A percentile compares a stretch with the other conserved stretches of the same genome.
Conservation (phyloP, 805 yeast species). For the Candida insectorum region DNA sequence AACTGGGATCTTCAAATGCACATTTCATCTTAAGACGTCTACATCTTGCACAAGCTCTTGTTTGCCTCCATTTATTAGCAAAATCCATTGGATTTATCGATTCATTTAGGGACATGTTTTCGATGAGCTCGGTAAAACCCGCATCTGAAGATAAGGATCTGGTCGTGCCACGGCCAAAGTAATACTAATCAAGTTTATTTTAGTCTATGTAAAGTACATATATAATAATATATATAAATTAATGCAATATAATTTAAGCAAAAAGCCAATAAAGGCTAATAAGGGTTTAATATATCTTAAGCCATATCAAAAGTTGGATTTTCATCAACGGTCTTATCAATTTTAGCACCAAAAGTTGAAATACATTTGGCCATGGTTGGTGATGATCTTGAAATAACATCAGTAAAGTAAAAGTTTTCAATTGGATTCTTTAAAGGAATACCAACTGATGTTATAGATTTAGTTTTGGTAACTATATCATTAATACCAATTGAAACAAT, state of each 20-base stretch:
- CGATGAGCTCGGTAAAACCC: no score
- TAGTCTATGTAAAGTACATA: conserved; percentile 1
- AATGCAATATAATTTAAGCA: neutral
- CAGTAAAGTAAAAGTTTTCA: conserved; percentile 83
- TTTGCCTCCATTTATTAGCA: conserved; percentile 43
- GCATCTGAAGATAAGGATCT: no score
- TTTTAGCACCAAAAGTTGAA: conserved; percentile 63
- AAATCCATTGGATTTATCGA: conserved; percentile 24
- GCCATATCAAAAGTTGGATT: conserved; percentile 38
- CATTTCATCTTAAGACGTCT: conserved; percentile 53
- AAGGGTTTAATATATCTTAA: conserved; percentile 1
- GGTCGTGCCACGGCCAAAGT: no score
- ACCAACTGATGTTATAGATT: conserved; percentile 36
- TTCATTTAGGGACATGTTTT: no score
- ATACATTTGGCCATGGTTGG: conserved; percentile 90
- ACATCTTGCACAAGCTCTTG: conserved; percentile 55
- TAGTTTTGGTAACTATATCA: conserved; percentile 37
- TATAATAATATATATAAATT: neutral
- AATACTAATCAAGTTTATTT: no score
- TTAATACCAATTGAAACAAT: conserved; percentile 57
- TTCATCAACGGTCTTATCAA: conserved; percentile 55
- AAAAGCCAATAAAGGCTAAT: neutral
- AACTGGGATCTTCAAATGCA: conserved; percentile 45
- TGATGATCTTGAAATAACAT: conserved; percentile 80
- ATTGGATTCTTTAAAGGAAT: conserved; percentile 64